These are phyloP conservation scores for Amylostereum areolatum DNA, from an alignment of 1,284 basidiomycete genomes.

Conservation along the genomic window DNA sequence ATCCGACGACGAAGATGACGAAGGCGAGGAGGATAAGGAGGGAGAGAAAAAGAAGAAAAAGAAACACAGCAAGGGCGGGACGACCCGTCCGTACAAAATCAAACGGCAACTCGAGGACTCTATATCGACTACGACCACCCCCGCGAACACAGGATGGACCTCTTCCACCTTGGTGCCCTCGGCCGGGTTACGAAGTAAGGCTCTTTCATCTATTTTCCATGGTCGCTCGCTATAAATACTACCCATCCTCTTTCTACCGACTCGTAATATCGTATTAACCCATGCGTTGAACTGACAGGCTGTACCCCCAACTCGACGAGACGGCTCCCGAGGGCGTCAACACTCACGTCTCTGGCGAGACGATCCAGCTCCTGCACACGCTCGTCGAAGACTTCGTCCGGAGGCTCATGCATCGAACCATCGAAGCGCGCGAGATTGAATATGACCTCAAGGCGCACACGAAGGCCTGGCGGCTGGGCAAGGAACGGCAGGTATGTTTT, in stretches of 20 bases:
- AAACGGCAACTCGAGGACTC: constrained; percentile 32
- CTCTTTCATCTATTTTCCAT: constrained; percentile 27
- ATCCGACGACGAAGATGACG: constrained; percentile 13
- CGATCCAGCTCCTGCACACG: constrained; percentile 30
- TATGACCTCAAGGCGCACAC: constrained; percentile 44
- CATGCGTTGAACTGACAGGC: neutral
- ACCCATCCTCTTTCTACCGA: neutral
- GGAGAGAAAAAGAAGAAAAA: constrained; percentile 7
- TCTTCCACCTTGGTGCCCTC: constrained; percentile 35
- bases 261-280: neutral
- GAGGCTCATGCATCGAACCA: constrained; percentile 42
- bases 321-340: constrained; percentile 1
- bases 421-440: constrained; percentile 53
- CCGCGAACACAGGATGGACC: constrained; percentile 36
- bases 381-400: constrained; percentile 46
- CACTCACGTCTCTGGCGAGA: constrained; percentile 19
- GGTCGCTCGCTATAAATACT: neutral
- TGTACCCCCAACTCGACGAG: constrained; percentile 9
- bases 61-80: constrained; percentile 31
- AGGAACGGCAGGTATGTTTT: constrained; percentile 17
- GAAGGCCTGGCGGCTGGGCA: constrained; percentile 47
- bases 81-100: constrained; percentile 39
- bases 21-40: constrained; percentile 1
- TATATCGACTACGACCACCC: constrained; percentile 33
- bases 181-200: constrained; percentile 47